Base-by-base conservation (phyloP, 331 rosid species). In the Quercus tomentella region DNA sequence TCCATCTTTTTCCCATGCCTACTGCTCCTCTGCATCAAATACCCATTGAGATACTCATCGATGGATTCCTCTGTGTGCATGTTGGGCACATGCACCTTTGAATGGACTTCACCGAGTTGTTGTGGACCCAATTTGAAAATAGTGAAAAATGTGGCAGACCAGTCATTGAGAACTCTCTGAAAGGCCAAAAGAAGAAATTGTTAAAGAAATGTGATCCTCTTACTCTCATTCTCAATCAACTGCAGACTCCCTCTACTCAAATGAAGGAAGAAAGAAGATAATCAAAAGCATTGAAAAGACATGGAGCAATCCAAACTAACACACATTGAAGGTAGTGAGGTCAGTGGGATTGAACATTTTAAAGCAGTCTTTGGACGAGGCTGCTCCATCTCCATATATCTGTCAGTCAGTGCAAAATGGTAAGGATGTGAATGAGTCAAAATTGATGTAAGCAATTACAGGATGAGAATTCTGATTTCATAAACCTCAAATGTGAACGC, bases 401-500 rank as follows among this genome's bases (percentile, higher is more conserved):
- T 96, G 91, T 66, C 71, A 79, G 41, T 75, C 84, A 81, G 78
- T 63, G 66, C 76, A 41, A 72, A 77, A 77, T 58, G 12, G 16
- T 86, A 72, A 76, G 82, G 35, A 79, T 66, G 21, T 60, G 45
- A 21, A 28, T 22, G n/a, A 78, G 23, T 56, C 56, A 81, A 80
- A 80, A 30, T 56, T 61, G 57, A 56, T 70, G n/a, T 28, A 61
- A 12, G 74, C 78, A 76, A 56, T 55, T 9, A n/a, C 22, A 25
- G 83, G 70, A 79, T 62, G 54, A 70, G 45, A 15, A 76, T 51
- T 21, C 30, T 70, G 25, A 37, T 56, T 72, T 41, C 77, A 79
- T 92, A 85, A 81, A 96, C 99, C 99, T 96, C 99, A 80, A 96
- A 96, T 72, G 99, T 96, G 89, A 93, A 93, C 17, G 99, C 89